These are phyloP conservation scores for Penicillium brasilianum DNA, from an alignment of 2,329 filamentous ascomycete species.

Conservation along the genomic window DNA sequence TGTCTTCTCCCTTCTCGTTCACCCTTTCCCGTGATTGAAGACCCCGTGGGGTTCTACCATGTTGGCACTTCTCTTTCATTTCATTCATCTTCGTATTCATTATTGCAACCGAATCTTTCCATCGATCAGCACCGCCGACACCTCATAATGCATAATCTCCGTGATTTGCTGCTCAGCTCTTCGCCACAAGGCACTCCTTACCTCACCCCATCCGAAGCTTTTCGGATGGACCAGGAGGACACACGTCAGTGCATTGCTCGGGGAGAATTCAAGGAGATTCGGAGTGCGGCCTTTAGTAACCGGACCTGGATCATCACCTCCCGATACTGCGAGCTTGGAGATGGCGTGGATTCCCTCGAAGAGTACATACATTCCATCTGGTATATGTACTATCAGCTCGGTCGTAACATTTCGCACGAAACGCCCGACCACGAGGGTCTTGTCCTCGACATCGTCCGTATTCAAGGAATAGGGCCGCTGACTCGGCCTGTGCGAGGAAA, in stretches of 20 bases:
- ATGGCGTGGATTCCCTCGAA: slow-evolving; percentile 27
- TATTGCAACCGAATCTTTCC: too few species aligned
- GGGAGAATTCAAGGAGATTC: slow-evolving; percentile 16
- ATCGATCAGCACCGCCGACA: too few species aligned
- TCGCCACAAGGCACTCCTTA: too few species aligned
- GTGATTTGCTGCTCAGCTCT: too few species aligned
- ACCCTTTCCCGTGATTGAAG: too few species aligned
- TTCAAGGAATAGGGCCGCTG: slow-evolving; percentile 27
- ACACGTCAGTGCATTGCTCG: background rate
- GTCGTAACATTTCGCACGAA: slow-evolving; percentile 21
- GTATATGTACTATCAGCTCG: slow-evolving; percentile 32
- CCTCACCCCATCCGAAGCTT: too few species aligned
- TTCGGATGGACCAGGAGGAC: background rate
- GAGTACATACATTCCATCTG: slow-evolving; percentile 26
- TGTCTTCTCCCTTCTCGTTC: too few species aligned
- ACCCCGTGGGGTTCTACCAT: too few species aligned
- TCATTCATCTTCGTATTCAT: too few species aligned
- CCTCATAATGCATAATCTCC: too few species aligned
- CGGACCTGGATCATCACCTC: slow-evolving; percentile 20
- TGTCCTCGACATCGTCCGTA: slow-evolving; percentile 33
- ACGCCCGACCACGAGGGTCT: slow-evolving; percentile 27
- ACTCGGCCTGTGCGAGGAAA: slow-evolving; percentile 18
- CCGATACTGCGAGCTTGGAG: slow-evolving; percentile 26
- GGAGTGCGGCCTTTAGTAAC: slow-evolving; percentile 20
- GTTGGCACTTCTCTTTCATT: too few species aligned